Evolutionary conservation across 2,329 filamentous ascomycete species (phyloP).

Genomic region (Tolypocladium inflatum): DNA sequence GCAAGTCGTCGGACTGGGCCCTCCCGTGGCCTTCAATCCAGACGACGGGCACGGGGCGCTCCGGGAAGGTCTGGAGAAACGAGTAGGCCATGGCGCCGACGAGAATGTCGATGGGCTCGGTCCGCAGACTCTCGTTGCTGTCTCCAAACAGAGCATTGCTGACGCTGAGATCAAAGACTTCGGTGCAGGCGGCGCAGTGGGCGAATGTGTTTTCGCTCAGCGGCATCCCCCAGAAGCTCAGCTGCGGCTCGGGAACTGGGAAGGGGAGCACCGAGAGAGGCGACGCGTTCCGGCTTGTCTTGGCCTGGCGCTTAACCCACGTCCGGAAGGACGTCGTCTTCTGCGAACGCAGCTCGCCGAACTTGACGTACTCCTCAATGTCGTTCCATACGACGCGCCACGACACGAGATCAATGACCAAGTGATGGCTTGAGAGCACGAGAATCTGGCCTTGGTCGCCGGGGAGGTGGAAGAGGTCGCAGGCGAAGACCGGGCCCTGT

Average conservation of each 20-base stretch:
- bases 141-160: conserved; percentile 8
- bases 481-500: conserved; percentile 11
- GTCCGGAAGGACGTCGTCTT: conserved; percentile 21
- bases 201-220: conserved; percentile 3
- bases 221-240: conserved; percentile 8
- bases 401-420: conserved; percentile 35
- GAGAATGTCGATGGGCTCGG: conserved; percentile 28
- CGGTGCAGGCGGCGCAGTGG: conserved; percentile 2
- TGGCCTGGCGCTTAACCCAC: conserved; percentile 15
- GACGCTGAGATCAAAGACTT: conserved; percentile 1
- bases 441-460: conserved; percentile 3
- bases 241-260: conserved; percentile 6
- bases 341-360: conserved; percentile 4
- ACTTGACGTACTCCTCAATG: conserved; percentile 5
- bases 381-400: conserved; percentile 26
- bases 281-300: not conserved
- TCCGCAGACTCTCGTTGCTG: conserved; percentile 20
- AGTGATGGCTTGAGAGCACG: conserved; percentile 8
- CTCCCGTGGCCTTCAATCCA: conserved; percentile 33
- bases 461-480: conserved; percentile 7
- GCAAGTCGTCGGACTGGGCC: conserved; percentile 13
- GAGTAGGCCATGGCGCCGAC: conserved; percentile 22
- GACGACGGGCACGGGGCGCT: conserved; percentile 22
- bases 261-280: conserved; percentile 3
- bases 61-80: conserved; percentile 21